These are phyloP conservation scores for Trametes versicolor DNA, from an alignment of 1,284 basidiomycete species.

Conservation along the genomic window DNA sequence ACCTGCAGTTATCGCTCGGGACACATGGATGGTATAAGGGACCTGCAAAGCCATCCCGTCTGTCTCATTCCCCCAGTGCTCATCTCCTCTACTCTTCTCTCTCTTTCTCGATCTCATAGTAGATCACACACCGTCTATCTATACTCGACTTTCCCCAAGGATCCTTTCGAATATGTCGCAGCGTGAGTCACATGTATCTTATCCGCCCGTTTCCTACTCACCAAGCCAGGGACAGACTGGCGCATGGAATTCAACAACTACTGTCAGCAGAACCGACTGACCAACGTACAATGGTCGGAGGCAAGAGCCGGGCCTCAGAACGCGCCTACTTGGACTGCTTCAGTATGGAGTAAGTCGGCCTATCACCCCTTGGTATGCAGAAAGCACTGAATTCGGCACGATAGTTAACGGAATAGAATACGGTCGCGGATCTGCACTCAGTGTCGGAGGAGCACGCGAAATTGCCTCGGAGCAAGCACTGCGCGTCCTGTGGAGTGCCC, in stretches of 20 bases:
- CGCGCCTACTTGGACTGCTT: conserved; percentile 28
- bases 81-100: not conserved
- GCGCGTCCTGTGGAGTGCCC: conserved; percentile 22
- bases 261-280: conserved; percentile 1
- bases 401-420: conserved; percentile 26
- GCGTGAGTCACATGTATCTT: conserved; percentile 14
- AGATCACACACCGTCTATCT: not conserved
- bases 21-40: conserved; percentile 21
- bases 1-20: conserved; percentile 14
- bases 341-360: conserved; percentile 18
- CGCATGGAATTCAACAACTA: conserved; percentile 33
- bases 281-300: conserved; percentile 10
- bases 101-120: not conserved
- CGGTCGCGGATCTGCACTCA: conserved; percentile 26
- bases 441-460: conserved; percentile 19
- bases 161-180: conserved; percentile 19
- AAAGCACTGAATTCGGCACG: not conserved
- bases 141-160: not conserved
- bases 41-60: not conserved
- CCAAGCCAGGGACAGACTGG: conserved; percentile 21
- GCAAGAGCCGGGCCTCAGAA: conserved; percentile 24
- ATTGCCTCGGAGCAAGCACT: conserved; percentile 30
- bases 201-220: not conserved
- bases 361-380: not conserved
- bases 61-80: not conserved